These are phyloP conservation scores for Mucor plumbeus DNA, from an alignment of 371 early-diverging fungal genomes.

Conservation along the genomic window DNA sequence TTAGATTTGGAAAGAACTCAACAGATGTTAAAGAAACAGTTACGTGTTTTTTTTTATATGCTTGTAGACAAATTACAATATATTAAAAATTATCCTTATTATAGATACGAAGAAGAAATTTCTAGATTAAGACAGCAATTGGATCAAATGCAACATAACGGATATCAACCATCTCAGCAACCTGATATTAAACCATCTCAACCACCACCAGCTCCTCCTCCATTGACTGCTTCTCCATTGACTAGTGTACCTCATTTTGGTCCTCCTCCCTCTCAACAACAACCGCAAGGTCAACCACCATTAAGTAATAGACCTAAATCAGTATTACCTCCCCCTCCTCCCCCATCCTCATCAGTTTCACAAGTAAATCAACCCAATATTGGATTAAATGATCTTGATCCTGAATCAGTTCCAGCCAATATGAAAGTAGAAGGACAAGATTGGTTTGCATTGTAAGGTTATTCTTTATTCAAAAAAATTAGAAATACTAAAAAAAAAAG, in stretches of 20 bases:
- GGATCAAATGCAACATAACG: constrained; percentile 36
- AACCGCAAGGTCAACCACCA: not conserved
- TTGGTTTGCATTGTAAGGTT: constrained; percentile 81
- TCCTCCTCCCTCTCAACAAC: constrained; percentile 10
- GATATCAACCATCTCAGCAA: constrained; percentile 23
- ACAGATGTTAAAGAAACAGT: constrained; percentile 75
- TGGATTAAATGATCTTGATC: constrained; percentile 74
- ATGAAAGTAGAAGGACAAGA: constrained; percentile 82
- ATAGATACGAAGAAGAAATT: constrained; percentile 58
- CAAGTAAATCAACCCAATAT: not conserved
- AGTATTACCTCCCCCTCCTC: constrained; percentile 1
- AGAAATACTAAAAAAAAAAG: not conserved
- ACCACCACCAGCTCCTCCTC: constrained; percentile 8
- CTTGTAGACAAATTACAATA: not conserved
- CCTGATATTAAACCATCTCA: constrained; percentile 9
- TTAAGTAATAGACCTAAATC: constrained; percentile 5
- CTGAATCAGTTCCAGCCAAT: constrained; percentile 73
- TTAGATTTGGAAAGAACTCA: constrained; percentile 84
- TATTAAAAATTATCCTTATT: too few species aligned
- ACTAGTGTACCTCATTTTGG: constrained; percentile 17
- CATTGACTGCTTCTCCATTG: constrained; percentile 9
- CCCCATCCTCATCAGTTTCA: not conserved
- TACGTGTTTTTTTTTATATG: constrained; percentile 24
- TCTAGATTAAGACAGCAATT: constrained; percentile 48
- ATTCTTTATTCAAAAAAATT: not conserved